Percentiles rank a stretch among this genome's conserved stretches.
Conservation (phyloP, 2,329 filamentous ascomycete species). For the Alternaria gansuensis region DNA sequence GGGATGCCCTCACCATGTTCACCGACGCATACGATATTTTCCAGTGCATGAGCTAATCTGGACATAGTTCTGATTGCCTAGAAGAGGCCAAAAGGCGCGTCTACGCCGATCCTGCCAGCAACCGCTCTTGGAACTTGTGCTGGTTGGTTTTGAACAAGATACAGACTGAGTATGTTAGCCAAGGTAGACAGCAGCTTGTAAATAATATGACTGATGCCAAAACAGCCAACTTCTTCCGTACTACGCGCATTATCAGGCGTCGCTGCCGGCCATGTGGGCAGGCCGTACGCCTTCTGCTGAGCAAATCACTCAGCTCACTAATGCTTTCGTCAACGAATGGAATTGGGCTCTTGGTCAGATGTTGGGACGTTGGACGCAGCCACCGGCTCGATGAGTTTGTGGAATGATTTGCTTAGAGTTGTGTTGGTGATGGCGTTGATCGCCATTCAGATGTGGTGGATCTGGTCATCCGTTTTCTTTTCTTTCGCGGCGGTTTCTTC, state of each 20-base stretch:
- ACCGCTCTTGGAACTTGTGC: conserved; percentile 78
- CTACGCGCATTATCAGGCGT: conserved; percentile 69
- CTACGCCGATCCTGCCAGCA: conserved; percentile 69
- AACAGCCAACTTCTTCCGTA: conserved; percentile 66
- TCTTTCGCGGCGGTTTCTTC: background rate
- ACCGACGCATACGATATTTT: background rate
- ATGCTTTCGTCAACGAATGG: conserved; percentile 74
- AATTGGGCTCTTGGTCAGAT: conserved; percentile 69
- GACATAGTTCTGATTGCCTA: conserved; percentile 65
- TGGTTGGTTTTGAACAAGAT: conserved; percentile 76
- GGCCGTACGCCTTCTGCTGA: conserved; percentile 64
- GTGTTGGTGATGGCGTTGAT: conserved; percentile 3
- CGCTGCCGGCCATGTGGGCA: conserved; percentile 75
- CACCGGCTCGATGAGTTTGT: conserved; percentile 55
- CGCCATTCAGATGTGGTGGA: background rate
- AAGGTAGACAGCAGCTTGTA: background rate
- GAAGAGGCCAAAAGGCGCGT: conserved; percentile 72
- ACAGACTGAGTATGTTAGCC: conserved; percentile 65
- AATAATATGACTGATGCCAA: conserved; percentile 19
- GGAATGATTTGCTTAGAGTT: background rate
- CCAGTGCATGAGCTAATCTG: background rate
- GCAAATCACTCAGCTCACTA: conserved; percentile 67
- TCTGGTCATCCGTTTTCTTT: background rate
- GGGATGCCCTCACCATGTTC: background rate
- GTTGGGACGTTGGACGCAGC: conserved; percentile 71